Base-by-base conservation (phyloP, 2,329 filamentous ascomycete species). In the Akanthomyces muscarius region DNA sequence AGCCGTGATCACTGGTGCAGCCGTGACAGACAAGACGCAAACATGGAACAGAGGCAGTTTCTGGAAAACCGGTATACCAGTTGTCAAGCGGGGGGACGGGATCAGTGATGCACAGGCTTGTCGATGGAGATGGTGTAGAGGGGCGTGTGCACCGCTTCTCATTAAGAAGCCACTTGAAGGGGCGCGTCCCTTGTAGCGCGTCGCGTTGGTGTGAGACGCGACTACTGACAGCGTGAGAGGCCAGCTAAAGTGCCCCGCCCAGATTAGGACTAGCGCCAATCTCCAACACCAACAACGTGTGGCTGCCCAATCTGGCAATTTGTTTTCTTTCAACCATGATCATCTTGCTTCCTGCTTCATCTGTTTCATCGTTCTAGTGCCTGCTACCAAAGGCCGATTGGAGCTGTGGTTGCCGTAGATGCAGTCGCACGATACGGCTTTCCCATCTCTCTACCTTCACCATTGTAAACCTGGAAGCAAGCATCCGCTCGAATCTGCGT, bases 151-250 rank as follows among this genome's bases (percentile, higher is more conserved):
- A 55, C 51, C 54, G 42, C 28, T 30, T 5, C 28, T 30, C 45
- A 56, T 25, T 28, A 44, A 41, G 21, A 45, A 55, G 48, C 38
- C 59, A 54, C 53, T 56, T 62, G 42, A 47, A 38, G 44, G 61
- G 47, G 48, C 61, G 61, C 51, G 59, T 41, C 30, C 30, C 8
- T 41, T 41, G 57, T 11, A 25, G 51, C 59, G 60, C 61, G 61
- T 54, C 61, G 61, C 55, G 55, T 54, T 63, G 61, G 61, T 47
- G 47, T 21, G 48, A 41, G 41, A 58, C 61, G 61, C 54, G 54
- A 41, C 28, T 44, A 53, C 21, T 21, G 21, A 21, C 21, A 21
- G 21, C 5, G 36, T 30, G 16, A 13, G 42, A 42, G 28, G 56
- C 16, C 28, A 28, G 36, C 44, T 56, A 51, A 63, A 63, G 61